phyloP scores from a whole-genome alignment of 2,329 filamentous ascomycete species.

The Teratosphaeria nubilosa region DNA sequence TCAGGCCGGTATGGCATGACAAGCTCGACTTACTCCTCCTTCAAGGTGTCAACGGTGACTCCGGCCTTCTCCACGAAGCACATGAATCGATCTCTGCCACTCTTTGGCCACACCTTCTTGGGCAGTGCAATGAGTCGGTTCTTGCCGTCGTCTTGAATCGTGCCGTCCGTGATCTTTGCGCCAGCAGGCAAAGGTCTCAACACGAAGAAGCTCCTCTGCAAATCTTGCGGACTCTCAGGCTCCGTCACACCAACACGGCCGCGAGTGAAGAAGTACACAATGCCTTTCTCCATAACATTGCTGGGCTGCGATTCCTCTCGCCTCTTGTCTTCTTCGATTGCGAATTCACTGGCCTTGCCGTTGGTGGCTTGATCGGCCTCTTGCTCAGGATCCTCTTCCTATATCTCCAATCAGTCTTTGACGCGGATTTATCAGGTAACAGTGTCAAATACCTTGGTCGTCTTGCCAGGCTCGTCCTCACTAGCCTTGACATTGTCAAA shows the following conservation, averaged over 20 bases:
- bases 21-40: slow-evolving; percentile 39
- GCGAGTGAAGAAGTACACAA: slow-evolving; percentile 86
- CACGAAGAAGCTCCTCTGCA: slow-evolving; percentile 70
- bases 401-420: neutral
- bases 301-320: slow-evolving; percentile 44
- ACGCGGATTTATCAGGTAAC: neutral
- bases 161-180: slow-evolving; percentile 53
- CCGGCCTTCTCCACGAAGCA: slow-evolving; percentile 71
- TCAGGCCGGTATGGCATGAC: neutral
- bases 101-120: slow-evolving; percentile 71
- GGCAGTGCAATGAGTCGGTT: slow-evolving; percentile 68
- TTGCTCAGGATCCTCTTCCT: neutral
- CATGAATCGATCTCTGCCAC: slow-evolving; percentile 61
- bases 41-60: slow-evolving; percentile 57
- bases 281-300: slow-evolving; percentile 71
- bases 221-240: slow-evolving; percentile 58
- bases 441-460: slow-evolving; percentile 14
- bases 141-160: slow-evolving; percentile 47
- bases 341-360: slow-evolving; percentile 12
- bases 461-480: slow-evolving; percentile 18
- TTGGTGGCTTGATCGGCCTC: slow-evolving; percentile 4
- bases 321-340: slow-evolving; percentile 41
- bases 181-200: slow-evolving; percentile 61
- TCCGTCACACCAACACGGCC: slow-evolving; percentile 64
- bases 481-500: slow-evolving; percentile 22